Evolutionary conservation across 2,329 filamentous ascomycete species (phyloP).

Genomic region (Pseudogymnoascus sp.): DNA sequence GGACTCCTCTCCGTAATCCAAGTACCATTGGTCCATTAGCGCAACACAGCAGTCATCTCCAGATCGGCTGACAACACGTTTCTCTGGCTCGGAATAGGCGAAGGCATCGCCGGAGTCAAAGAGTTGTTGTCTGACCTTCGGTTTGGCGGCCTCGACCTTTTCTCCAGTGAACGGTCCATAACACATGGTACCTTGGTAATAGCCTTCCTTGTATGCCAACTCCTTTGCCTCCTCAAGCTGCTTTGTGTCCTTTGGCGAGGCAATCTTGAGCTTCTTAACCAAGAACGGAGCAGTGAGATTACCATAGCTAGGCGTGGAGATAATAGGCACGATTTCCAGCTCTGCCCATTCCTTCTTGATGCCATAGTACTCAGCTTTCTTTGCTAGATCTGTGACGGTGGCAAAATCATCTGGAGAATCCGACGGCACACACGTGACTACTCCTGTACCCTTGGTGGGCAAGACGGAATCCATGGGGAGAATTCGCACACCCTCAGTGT

Average conservation of each 20-base stretch:
- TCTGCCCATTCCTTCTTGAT: slow-evolving; percentile 97
- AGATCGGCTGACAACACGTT: slow-evolving; percentile 78
- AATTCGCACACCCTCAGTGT: slow-evolving; percentile 77
- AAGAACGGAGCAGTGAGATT: slow-evolving; percentile 76
- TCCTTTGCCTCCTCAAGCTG: slow-evolving; percentile 92
- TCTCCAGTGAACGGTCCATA: slow-evolving; percentile 83
- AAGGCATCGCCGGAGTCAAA: slow-evolving; percentile 75
- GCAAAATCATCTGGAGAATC: slow-evolving; percentile 95
- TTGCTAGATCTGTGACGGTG: slow-evolving; percentile 76
- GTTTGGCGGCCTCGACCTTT: slow-evolving; percentile 78
- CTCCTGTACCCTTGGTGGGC: slow-evolving; percentile 88
- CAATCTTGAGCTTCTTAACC: slow-evolving; percentile 90
- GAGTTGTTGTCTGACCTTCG: slow-evolving; percentile 71
- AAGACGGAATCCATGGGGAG: slow-evolving; percentile 93
- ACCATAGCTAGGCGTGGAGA: slow-evolving; percentile 80
- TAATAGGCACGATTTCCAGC: slow-evolving; percentile 80
- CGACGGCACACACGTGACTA: slow-evolving; percentile 91
- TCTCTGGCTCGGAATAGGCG: slow-evolving; percentile 87
- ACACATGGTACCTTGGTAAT: slow-evolving; percentile 88
- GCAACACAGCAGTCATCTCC: slow-evolving; percentile 90
- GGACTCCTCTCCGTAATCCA: slow-evolving; percentile 87
- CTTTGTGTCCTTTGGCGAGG: slow-evolving; percentile 88
- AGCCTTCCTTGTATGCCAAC: slow-evolving; percentile 92
- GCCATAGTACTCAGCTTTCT: slow-evolving; percentile 93
- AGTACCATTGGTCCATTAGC: slow-evolving; percentile 93